These are phyloP conservation scores for Tulasnella sp. DNA, from an alignment of 768 basidiomycete genomes.

Conservation along the genomic window DNA sequence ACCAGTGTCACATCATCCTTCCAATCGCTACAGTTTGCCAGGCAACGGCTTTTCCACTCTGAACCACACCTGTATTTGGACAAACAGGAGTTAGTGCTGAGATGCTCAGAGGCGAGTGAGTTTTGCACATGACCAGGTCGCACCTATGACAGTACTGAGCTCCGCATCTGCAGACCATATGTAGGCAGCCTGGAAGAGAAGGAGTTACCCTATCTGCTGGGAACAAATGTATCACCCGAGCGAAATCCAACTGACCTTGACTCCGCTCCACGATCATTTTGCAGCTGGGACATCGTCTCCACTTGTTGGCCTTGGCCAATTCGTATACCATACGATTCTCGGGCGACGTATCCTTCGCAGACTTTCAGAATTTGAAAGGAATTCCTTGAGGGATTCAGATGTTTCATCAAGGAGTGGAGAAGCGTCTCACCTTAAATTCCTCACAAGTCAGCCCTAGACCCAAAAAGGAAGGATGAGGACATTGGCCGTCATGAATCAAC, in stretches of 20 bases:
- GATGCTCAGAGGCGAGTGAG: neutral
- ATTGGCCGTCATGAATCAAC: too few species aligned
- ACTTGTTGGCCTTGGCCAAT: neutral
- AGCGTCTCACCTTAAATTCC: too few species aligned
- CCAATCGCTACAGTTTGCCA: neutral
- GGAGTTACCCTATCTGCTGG: neutral
- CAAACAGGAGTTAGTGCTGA: neutral
- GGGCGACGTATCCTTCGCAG: neutral
- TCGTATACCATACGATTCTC: neutral
- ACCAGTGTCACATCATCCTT: neutral
- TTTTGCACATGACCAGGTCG: neutral
- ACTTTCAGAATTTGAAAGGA: neutral
- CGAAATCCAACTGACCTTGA: neutral
- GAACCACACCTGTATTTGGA: neutral
- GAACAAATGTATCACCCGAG: neutral
- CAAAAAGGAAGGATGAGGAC: too few species aligned
- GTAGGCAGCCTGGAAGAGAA: neutral
- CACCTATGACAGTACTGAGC: constrained; percentile 3
- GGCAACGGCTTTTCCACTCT: neutral
- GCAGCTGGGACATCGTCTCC: constrained; percentile 3
- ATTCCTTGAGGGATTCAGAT: too few species aligned
- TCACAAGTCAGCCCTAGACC: too few species aligned
- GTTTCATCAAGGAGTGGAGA: too few species aligned
- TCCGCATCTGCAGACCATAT: constrained; percentile 6
- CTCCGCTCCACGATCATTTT: constrained; percentile 3